Base-by-base conservation (phyloP, 257 asterid species). In the Misopates orontium region DNA sequence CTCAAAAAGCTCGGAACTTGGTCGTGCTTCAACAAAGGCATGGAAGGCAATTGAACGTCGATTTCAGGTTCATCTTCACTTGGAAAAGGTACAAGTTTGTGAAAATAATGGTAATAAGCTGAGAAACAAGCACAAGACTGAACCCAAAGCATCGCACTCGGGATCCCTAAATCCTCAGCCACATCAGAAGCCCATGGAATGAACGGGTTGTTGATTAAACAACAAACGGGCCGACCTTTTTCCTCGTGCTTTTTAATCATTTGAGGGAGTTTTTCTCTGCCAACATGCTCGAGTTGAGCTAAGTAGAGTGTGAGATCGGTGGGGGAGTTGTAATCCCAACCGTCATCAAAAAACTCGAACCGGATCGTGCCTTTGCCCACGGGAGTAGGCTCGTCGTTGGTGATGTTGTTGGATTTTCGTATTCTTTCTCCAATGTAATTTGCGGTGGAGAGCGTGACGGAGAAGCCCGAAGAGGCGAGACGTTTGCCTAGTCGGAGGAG, bases 161-260 rank as follows among this genome's bases (percentile, higher is more conserved):
- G 95, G 52, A 91, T 82, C 0, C 64, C 67, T 2, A 87, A 70
- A 6, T 11, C 57, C 56, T 75, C 89, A 0, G 90, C 96, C 0
- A 91, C 85, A n/a, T 91, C 95, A 4, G 78, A 71, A 19, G 75
- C 95, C 96, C 96, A 88, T 0, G 95, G 98, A 18, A 89, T 71
- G 17, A 91, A 89, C 1, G 95, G 83, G 57, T 84, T 89, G 15
- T 79, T 78, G n/a, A 91, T 75, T 0, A 91, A 2, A 73, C 87
- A 91, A 1, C 81, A 80, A 60, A 91, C 90, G 10, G 95, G 96
- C 20, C 75, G 75, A 1, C 89, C 95, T 24, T 22, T 17, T 24
- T 76, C 86, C 16, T 41, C 79, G 5, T 87, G 84, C 21, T 75
- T 71, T 22, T 70, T 59, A 36, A 91, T 58, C 83, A 88, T 71